phyloP scores from a whole-genome alignment of 2,329 filamentous ascomycete genomes.

The Xylaria sp. region DNA sequence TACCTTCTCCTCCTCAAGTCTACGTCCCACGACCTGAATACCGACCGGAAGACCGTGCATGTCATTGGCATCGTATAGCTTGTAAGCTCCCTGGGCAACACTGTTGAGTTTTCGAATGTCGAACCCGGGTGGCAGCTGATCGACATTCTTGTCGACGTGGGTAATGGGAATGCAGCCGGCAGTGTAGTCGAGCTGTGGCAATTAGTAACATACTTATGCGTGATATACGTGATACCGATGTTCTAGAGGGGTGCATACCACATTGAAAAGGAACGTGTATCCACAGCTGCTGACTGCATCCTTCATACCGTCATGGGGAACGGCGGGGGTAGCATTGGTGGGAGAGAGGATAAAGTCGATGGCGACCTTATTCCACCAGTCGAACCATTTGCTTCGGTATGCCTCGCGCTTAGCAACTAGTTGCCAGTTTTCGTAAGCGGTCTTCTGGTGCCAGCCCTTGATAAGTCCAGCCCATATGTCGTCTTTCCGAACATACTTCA shows the following conservation, averaged over 20 bases:
- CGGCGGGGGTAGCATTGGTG: conserved; percentile 90
- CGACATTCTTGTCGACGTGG: conserved; percentile 77
- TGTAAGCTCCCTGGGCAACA: conserved; percentile 84
- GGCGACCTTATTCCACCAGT: conserved; percentile 81
- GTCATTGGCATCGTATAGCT: conserved; percentile 80
- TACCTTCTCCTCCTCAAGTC: conserved; percentile 89
- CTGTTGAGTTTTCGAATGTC: conserved; percentile 76
- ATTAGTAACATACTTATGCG: conserved; percentile 23
- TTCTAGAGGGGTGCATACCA: conserved; percentile 64
- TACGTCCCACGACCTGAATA: conserved; percentile 82
- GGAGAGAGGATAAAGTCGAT: conserved; percentile 84
- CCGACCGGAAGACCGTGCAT: conserved; percentile 92
- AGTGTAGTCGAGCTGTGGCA: conserved; percentile 79
- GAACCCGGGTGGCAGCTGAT: conserved; percentile 72
- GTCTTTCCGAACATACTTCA: conserved; percentile 84
- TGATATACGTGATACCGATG: neutral
- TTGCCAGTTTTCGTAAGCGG: conserved; percentile 82
- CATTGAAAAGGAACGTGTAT: conserved; percentile 93
- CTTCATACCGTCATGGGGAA: conserved; percentile 87
- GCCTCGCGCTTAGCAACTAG: conserved; percentile 80
- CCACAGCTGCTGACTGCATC: conserved; percentile 87
- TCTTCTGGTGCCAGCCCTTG: conserved; percentile 77
- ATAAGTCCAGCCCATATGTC: conserved; percentile 82
- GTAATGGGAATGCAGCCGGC: conserved; percentile 86
- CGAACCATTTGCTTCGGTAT: conserved; percentile 82